phyloP scores from a whole-genome alignment of 148 eudicot genomes.

The Agrostemma githago region DNA sequence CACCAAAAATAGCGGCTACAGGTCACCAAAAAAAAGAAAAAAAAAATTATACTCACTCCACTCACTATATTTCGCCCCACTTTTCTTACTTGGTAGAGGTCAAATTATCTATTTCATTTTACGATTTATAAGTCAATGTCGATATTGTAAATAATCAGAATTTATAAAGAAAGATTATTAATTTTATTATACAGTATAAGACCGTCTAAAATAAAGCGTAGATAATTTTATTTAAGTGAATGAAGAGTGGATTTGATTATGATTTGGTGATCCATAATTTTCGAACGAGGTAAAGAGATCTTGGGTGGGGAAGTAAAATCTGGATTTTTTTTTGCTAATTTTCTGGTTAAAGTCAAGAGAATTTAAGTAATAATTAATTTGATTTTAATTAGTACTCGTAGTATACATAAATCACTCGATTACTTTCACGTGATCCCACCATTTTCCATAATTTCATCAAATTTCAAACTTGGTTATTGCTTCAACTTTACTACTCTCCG shows the following conservation, averaged over 20 bases:
- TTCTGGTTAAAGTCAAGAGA: slow-evolving; percentile 19
- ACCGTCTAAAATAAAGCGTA: too few species aligned
- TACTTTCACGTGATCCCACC: slow-evolving; percentile 33
- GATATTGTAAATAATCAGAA: too few species aligned
- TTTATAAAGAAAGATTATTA: too few species aligned
- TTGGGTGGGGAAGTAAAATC: slow-evolving; percentile 9
- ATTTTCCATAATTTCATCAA: slow-evolving; percentile 29
- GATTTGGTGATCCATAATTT: slow-evolving; percentile 28
- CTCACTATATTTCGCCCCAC: too few species aligned
- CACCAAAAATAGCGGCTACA: too few species aligned
- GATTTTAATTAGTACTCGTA: background rate
- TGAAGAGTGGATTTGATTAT: slow-evolving; percentile 6
- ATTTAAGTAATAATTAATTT: slow-evolving; percentile 9
- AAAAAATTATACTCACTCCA: too few species aligned
- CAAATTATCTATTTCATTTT: too few species aligned
- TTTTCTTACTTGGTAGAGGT: too few species aligned
- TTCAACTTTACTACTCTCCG: slow-evolving; percentile 12
- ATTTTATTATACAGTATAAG: too few species aligned
- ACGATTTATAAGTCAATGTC: too few species aligned
- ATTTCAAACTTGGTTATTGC: slow-evolving; percentile 24
- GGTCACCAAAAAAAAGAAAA: too few species aligned
- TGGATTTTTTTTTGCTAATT: background rate
- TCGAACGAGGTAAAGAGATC: slow-evolving; percentile 24
- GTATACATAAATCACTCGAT: slow-evolving; percentile 7
- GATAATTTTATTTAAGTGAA: slow-evolving; percentile 20